These are phyloP conservation scores for Paraconiothyrium sp. DNA, from an alignment of 2,329 filamentous ascomycete genomes.

Conservation along the genomic window DNA sequence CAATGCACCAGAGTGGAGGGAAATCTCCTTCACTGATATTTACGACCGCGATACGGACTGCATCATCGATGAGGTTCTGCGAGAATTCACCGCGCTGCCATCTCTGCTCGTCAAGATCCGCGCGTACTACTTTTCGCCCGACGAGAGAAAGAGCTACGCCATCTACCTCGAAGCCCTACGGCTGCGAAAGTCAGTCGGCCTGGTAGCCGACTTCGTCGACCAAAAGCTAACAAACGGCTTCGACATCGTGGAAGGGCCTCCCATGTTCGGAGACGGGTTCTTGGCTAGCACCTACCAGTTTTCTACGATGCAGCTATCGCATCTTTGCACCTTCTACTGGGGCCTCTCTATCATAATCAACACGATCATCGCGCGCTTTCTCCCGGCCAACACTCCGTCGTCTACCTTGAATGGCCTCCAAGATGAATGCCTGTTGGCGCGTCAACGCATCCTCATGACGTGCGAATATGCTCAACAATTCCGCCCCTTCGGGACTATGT, in stretches of 20 bases:
- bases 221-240: neutral
- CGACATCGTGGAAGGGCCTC: conserved; percentile 5
- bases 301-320: neutral
- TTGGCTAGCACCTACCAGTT: conserved; percentile 8
- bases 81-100: neutral
- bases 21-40: neutral
- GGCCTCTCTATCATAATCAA: conserved; percentile 14
- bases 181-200: neutral
- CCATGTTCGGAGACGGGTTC: neutral
- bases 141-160: neutral
- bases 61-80: neutral
- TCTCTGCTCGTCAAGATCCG: conserved; percentile 3
- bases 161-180: conserved; percentile 1
- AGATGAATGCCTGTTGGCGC: neutral
- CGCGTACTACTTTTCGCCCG: neutral
- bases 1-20: neutral
- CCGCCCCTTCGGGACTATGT: conserved; percentile 8
- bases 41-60: neutral
- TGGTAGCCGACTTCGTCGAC: neutral
- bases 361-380: conserved; percentile 16
- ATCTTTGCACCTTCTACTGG: conserved; percentile 14
- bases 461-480: conserved; percentile 12
- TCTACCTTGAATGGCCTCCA: neutral
- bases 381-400: neutral
- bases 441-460: conserved; percentile 14